A percentile compares a stretch with the other conserved stretches of the same genome.
These are phyloP conservation scores for Lonicera japonica DNA, from an alignment of 129 eudicot species.

Conservation along the genomic window DNA sequence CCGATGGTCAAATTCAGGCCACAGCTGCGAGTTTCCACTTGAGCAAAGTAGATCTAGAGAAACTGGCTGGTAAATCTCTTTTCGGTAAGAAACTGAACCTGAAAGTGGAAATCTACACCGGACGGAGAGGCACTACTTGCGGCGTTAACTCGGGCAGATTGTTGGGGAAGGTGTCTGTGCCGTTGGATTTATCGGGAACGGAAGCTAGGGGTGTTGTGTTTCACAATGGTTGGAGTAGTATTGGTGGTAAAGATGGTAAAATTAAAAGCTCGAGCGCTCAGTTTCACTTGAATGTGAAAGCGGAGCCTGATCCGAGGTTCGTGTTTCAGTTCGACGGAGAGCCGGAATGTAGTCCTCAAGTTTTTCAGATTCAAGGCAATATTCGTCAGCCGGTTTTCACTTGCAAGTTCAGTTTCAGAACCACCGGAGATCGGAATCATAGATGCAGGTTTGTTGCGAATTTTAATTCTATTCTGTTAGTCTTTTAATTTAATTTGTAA, in stretches of 20 bases:
- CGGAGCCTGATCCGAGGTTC: slow-evolving; percentile 68
- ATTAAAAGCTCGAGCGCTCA: slow-evolving; percentile 27
- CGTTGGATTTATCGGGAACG: slow-evolving; percentile 37
- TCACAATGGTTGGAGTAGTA: slow-evolving; percentile 57
- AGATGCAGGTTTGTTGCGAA: slow-evolving; percentile 40
- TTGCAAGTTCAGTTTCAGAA: slow-evolving; percentile 57
- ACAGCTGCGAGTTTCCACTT: slow-evolving; percentile 45
- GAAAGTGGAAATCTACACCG: slow-evolving; percentile 36
- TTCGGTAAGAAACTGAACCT: slow-evolving; percentile 29
- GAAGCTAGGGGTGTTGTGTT: slow-evolving; percentile 31
- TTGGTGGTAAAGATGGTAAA: slow-evolving; percentile 34
- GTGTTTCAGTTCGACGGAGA: slow-evolving; percentile 73
- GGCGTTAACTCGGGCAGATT: slow-evolving; percentile 47
- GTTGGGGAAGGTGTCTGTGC: slow-evolving; percentile 44
- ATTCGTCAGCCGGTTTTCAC: slow-evolving; percentile 63
- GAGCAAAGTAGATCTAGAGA: slow-evolving; percentile 42
- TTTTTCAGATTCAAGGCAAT: slow-evolving; percentile 49
- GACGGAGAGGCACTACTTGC: slow-evolving; percentile 43
- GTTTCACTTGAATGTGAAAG: slow-evolving; percentile 50
- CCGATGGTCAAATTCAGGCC: slow-evolving; percentile 18
- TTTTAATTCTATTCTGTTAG: no score
- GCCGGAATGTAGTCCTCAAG: slow-evolving; percentile 75
- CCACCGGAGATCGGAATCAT: slow-evolving; percentile 34
- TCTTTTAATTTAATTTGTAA: no score
- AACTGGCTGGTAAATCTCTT: slow-evolving; percentile 39